Evolutionary conservation across 2,329 filamentous ascomycete species (phyloP).

Genomic region (Orbilia blumenaviensis): DNA sequence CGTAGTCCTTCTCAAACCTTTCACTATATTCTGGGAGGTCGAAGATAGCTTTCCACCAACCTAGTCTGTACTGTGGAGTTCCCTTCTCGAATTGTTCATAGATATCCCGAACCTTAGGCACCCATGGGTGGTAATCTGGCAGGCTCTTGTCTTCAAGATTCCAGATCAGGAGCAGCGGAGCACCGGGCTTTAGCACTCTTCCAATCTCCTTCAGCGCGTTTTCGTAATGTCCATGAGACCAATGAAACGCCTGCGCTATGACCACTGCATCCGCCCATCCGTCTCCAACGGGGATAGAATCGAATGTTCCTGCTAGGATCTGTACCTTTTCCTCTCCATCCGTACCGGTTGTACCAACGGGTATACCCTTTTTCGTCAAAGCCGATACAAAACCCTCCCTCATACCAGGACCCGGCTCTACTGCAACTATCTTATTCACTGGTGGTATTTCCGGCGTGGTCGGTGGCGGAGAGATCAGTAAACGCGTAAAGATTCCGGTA

Average conservation of each 20-base stretch:
- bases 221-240: slow-evolving; percentile 44
- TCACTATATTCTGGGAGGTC: slow-evolving; percentile 29
- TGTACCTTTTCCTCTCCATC: slow-evolving; percentile 15
- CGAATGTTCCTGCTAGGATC: slow-evolving; percentile 26
- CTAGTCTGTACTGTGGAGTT: slow-evolving; percentile 38
- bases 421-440: slow-evolving; percentile 22
- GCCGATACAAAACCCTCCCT: slow-evolving; percentile 15
- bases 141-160: slow-evolving; percentile 42
- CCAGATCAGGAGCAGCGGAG: slow-evolving; percentile 38
- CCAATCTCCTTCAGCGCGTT: slow-evolving; percentile 4
- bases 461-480: slow-evolving; percentile 21
- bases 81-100: slow-evolving; percentile 41
- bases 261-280: slow-evolving; percentile 40
- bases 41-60: slow-evolving; percentile 40
- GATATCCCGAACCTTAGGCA: slow-evolving; percentile 28
- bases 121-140: slow-evolving; percentile 30
- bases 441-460: background rate
- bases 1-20: background rate
- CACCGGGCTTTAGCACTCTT: slow-evolving; percentile 6
- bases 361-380: background rate
- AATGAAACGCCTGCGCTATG: slow-evolving; percentile 51
- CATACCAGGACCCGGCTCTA: slow-evolving; percentile 45
- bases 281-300: slow-evolving; percentile 21
- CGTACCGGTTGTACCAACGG: background rate
- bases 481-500: slow-evolving; percentile 41